These are phyloP conservation scores for Colletotrichum sp. DNA, from an alignment of 2,329 filamentous ascomycete genomes.

Conservation along the genomic window DNA sequence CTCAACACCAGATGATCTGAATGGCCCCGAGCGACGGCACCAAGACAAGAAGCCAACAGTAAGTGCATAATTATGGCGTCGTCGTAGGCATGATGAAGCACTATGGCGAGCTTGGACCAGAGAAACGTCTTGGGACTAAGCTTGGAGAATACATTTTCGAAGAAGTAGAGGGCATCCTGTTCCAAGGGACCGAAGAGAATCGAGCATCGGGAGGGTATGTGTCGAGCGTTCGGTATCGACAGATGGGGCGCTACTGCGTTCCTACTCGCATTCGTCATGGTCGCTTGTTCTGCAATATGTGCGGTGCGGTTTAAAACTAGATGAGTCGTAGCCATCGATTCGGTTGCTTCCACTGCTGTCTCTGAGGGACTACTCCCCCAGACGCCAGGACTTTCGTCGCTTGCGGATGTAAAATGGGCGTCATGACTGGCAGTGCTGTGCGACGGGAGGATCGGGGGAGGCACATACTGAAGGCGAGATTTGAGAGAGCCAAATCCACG, in stretches of 20 bases:
- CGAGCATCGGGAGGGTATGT: neutral
- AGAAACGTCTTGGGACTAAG: neutral
- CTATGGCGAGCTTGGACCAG: neutral
- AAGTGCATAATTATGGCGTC: neutral
- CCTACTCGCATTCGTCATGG: neutral
- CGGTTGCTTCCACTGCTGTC: neutral
- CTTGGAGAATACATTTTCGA: neutral
- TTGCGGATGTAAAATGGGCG: neutral
- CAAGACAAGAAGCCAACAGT: neutral
- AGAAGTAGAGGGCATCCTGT: neutral
- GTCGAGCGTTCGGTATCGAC: neutral
- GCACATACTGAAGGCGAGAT: neutral
- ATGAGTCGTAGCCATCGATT: neutral
- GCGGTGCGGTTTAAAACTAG: neutral
- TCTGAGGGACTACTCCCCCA: neutral
- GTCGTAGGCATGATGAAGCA: neutral
- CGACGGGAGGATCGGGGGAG: neutral
- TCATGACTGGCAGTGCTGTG: accelerated
- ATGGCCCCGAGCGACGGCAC: neutral
- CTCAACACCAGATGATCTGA: neutral
- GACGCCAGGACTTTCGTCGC: accelerated
- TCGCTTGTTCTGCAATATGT: neutral
- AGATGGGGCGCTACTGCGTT: neutral
- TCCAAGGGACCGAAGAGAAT: neutral
- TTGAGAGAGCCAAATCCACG: neutral